Base-by-base conservation (phyloP, 2,329 filamentous ascomycete species). In the Nannizzia gypsea region DNA sequence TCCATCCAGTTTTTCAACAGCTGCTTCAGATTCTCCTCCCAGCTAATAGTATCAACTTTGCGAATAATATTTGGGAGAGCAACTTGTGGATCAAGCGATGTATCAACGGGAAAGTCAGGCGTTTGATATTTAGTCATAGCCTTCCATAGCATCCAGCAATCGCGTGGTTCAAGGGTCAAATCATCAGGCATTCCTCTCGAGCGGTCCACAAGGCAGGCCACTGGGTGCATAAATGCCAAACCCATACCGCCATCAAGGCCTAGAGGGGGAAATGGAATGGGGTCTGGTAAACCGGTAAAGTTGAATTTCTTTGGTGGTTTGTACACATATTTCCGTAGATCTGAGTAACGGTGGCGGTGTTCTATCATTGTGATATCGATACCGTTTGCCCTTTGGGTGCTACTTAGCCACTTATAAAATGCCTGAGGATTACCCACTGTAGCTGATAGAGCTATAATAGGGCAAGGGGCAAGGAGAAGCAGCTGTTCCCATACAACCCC, bases 401-500 rank as follows among this genome's bases (percentile, higher is more conserved):
- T 77, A 0, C 75, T 74, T 0, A 92, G 77, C 88, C 88, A 91
- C 28, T 78, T 75, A 58, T 77, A 81, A 72, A 92, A 90, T 65
- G 87, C 82, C 1, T 80, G 70, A 0, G 87, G 86, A 63, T 91
- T 91, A 3, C 87, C 88, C 13, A 92, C 85, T 0, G 88, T 92
- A 1, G 88, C 88, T 1, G 88, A 91, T 1, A 92, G 78, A 0
- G 88, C 88, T 63, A 91, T 87, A 56, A 92, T 87, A 0, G 86
- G 88, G 64, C 87, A 91, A 0, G 87, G 87, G 0, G 87, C 81
- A 62, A 89, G 78, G 0, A 91, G 78, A 1, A 91, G 74, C 2
- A 92, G 76, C 67, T 91, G 87, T 66, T 92, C 87, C 87, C 87
- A 92, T 1, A 90, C 77, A 1, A 90, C 74, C 58, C 87, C 87